These are phyloP conservation scores for Metschnikowia corniflorae DNA, from an alignment of 805 yeast genomes.

Conservation along the genomic window DNA sequence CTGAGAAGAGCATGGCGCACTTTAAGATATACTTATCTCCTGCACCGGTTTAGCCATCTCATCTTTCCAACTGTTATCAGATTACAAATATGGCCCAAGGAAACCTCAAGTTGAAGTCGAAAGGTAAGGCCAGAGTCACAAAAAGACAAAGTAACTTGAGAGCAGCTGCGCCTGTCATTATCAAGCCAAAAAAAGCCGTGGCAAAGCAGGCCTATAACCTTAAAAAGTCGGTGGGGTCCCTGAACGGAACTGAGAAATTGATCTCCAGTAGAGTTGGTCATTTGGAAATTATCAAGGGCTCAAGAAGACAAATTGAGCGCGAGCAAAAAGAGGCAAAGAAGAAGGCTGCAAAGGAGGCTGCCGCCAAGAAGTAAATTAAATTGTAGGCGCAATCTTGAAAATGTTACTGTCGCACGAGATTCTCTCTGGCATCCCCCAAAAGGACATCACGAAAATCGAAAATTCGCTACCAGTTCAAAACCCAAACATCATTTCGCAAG, in stretches of 20 bases:
- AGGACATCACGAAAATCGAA: neutral
- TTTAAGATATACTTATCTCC: neutral
- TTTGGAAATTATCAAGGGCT: constrained; percentile 84
- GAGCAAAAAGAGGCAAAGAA: constrained; percentile 39
- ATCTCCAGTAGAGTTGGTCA: constrained; percentile 92
- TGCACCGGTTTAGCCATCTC: constrained; percentile 2
- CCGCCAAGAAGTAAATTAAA: constrained; percentile 5
- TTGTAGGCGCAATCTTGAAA: neutral
- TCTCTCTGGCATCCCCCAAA: constrained; percentile 10
- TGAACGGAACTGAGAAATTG: constrained; percentile 66
- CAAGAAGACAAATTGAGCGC: constrained; percentile 78
- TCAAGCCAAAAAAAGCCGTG: constrained; percentile 63
- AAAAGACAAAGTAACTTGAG: constrained; percentile 63
- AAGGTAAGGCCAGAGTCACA: constrained; percentile 50
- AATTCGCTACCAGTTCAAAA: neutral
- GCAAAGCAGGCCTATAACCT: constrained; percentile 47
- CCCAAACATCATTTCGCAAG: neutral
- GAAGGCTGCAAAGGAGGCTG: constrained; percentile 18
- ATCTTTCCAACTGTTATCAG: constrained; percentile 1
- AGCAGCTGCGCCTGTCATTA: constrained; percentile 68
- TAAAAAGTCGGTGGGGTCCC: constrained; percentile 40
- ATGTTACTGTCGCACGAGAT: constrained; percentile 8
- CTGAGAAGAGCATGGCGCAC: neutral
- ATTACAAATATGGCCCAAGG: constrained; percentile 64
- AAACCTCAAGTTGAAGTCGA: constrained; percentile 53